Base-by-base conservation (phyloP, 768 basidiomycete species). In the Cubamyces sp. region DNA sequence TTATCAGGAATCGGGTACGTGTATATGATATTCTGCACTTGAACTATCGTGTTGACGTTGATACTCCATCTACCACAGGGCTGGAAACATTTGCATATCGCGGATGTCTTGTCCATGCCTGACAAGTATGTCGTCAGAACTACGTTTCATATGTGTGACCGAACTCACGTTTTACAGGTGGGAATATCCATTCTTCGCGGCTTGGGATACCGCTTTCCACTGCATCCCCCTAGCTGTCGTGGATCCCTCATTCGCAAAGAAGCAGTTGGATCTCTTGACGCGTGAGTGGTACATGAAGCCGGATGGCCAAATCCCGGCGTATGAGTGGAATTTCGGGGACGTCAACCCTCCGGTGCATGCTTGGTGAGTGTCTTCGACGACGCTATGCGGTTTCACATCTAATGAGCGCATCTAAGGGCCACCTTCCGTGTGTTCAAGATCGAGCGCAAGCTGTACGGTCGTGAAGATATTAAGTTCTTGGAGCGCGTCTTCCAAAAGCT, bases 211-310 rank as follows among this genome's bases (percentile, higher is more conserved):
- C 0, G 97, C 97, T n/a, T 99, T 99, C 81, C 97, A 99, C 72
- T 98, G 96, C 70, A 94, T 99, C 66, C 97, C 97, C 0, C 84
- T 99, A 15, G 97, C 97, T 12, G 86, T 98, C 65, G 91, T 99
- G 30, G 97, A 99, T 71, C 90, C 97, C 1, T 80, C 87, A 0
- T 98, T 97, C 70, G 96, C 97, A 23, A 99, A 99, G 81, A 96
- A 96, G 74, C 97, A 99, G 74, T 84, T 99, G 39, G 96, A 98
- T 74, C 73, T 98, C 62, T 82, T 99, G 69, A 98, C 96, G 2
- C 83, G 97, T 58, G 97, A 99, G 76, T 99, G 97, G 97, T 99
- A 98, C 77, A 92, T 94, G 91, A 97, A 97, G 74, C 97, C 97
- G 0, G 96, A 98, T 73, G 97, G 97, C 39, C 96, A 97, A 70